Conservation (phyloP, 2,329 filamentous ascomycete genomes). For the Colletotrichum filicis region DNA sequence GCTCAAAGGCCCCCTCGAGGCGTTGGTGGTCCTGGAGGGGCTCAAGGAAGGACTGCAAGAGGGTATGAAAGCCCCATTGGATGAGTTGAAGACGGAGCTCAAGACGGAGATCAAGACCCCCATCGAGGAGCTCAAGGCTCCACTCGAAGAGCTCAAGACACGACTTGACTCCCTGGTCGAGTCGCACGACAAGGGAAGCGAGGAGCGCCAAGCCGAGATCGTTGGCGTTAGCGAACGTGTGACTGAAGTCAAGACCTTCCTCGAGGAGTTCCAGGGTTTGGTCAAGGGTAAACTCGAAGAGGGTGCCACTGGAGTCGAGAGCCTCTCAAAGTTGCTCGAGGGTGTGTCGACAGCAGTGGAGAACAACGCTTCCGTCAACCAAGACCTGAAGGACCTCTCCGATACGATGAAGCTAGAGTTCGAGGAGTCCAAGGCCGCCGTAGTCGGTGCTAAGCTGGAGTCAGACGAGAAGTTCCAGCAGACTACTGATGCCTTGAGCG, state of each 20-base stretch:
- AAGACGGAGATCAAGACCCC: constrained; percentile 12
- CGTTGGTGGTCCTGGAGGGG: neutral
- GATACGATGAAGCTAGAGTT: constrained; percentile 87
- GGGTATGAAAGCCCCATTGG: constrained; percentile 13
- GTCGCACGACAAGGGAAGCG: constrained; percentile 80
- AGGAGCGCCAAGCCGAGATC: constrained; percentile 86
- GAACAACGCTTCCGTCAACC: constrained; percentile 65
- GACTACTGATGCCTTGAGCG: constrained; percentile 62
- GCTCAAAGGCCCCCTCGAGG: constrained; percentile 10
- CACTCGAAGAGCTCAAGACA: constrained; percentile 68
- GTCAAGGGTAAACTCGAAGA: constrained; percentile 82
- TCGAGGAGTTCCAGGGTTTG: constrained; percentile 82
- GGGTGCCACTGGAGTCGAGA: constrained; percentile 77
- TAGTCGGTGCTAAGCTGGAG: constrained; percentile 84
- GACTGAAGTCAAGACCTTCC: constrained; percentile 78
- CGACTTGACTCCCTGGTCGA: constrained; percentile 74
- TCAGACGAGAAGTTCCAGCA: constrained; percentile 80
- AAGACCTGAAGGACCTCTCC: constrained; percentile 77
- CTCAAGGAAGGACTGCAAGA: constrained; percentile 11
- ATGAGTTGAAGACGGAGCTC: constrained; percentile 3
- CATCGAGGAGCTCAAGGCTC: constrained; percentile 72
- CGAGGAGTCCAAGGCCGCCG: constrained; percentile 83
- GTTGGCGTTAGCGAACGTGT: constrained; percentile 82
- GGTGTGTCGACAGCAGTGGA: constrained; percentile 71
- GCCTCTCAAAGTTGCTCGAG: constrained; percentile 76